Evolutionary conservation across 2,329 filamentous ascomycete genomes (phyloP).

Genomic region (Trichoderma hamatum): DNA sequence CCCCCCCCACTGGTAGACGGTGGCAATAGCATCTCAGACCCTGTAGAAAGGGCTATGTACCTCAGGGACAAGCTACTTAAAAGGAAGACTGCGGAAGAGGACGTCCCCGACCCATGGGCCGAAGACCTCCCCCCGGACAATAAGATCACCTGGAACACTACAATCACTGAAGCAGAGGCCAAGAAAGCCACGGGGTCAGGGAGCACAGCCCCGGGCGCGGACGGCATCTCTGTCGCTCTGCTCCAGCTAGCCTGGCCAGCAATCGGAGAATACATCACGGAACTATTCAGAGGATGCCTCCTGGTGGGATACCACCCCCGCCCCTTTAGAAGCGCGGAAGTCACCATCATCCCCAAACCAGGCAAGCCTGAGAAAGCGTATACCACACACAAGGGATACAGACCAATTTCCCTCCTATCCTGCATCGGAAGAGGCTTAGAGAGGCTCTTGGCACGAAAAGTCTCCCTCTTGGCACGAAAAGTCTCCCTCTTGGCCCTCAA

Average conservation of each 20-base stretch:
- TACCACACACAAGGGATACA: neutral
- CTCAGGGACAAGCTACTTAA: neutral
- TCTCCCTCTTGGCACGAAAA: neutral
- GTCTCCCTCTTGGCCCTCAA: neutral
- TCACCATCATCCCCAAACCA: neutral
- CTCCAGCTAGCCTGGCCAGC: neutral
- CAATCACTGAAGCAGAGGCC: neutral
- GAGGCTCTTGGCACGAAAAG: neutral
- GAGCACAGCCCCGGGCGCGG: neutral
- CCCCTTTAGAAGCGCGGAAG: neutral
- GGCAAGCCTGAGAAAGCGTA: neutral
- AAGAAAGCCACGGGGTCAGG: neutral
- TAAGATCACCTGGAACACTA: neutral
- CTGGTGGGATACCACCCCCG: neutral
- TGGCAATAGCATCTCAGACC: neutral
- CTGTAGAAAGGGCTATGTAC: neutral
- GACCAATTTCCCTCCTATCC: neutral
- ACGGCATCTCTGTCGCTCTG: neutral
- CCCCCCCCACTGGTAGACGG: neutral
- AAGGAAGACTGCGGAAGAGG: neutral
- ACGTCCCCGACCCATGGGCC: neutral
- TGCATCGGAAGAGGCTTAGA: neutral
- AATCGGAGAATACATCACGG: neutral
- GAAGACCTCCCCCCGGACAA: neutral
- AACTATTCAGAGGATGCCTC: neutral